Evolutionary conservation across 2,329 filamentous ascomycete genomes (phyloP), one percentile per base, ranked within the genome.

Genomic region (Thielaviopsis cerberus): DNA sequence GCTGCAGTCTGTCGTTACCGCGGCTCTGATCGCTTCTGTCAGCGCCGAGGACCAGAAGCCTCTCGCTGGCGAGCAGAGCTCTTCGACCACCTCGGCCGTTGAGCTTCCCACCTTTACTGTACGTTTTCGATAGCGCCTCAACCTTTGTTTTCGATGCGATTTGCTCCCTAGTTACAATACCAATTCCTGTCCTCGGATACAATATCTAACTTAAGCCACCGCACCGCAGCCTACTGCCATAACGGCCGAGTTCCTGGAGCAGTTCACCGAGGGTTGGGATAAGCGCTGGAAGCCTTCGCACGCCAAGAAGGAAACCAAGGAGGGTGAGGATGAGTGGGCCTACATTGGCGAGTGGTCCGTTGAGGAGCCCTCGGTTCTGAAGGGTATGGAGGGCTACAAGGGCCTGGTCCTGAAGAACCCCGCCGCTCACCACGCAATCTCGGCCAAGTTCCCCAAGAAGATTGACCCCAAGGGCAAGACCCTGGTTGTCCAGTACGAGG

Each of bases 381-480:
- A 92, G 77, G 92, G 89, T 66, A 92, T 96, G 66, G 84, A 89
- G 67, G 89, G 88, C 63, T 91, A 97, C 75, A 94, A 94, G 77
- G 92, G 91, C 73, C 82, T 98, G 66, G 91, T 98, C 63, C 82
- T 97, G 73, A 98, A 98, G 85, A 94, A 97, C 76, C 80, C 87
- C 64, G 92, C 92, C 64, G 92, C 92, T 66, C 92, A 98, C 76
- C 92, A 98, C 74, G 92, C 92, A 76, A 98, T 98, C 72, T 98
- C 92, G 54, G 88, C 92, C 75, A 97, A 97, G 75, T 97, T 98
- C 77, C 83, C 86, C 70, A 89, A 94, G 79, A 85, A 87, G 74
- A 86, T 98, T 68, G 86, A 96, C 74, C 92, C 94, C 81, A 97
- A 91, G 82, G 89, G 80, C 75, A 94, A 98, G 79, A 86, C 88